Conservation (phyloP, 2,329 filamentous ascomycete species). For the Moelleriella libera region DNA sequence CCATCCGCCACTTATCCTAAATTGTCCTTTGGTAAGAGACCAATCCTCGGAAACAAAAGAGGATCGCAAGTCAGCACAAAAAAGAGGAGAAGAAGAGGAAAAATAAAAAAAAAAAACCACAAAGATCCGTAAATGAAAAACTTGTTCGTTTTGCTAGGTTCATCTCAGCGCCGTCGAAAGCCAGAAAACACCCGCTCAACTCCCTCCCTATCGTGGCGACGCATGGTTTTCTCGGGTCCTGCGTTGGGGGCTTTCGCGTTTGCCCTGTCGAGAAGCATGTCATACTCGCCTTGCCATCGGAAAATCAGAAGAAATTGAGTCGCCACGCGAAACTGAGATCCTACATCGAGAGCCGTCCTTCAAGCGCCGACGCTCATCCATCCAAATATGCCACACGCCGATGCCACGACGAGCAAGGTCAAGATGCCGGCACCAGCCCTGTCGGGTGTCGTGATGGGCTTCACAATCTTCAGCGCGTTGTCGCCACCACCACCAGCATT, state of each 20-base stretch:
- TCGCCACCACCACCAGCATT: slow-evolving; percentile 25
- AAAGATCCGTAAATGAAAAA: not conserved
- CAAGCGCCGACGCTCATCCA: slow-evolving; percentile 32
- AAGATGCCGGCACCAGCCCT: slow-evolving; percentile 32
- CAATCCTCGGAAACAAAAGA: too few relatives aligned
- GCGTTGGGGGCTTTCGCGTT: too few relatives aligned
- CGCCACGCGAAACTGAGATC: too few relatives aligned
- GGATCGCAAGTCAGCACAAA: not conserved
- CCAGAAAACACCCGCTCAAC: too few relatives aligned
- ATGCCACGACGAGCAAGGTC: slow-evolving; percentile 28
- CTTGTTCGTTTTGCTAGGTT: too few relatives aligned
- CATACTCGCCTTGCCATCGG: not conserved
- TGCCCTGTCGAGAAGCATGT: not conserved
- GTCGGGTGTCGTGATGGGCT: slow-evolving; percentile 27
- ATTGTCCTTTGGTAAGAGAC: too few relatives aligned
- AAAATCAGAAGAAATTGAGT: too few relatives aligned
- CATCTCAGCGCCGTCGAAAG: too few relatives aligned
- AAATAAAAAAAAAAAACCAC: not conserved
- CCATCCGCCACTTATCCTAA: too few relatives aligned
- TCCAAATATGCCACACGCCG: slow-evolving; percentile 24
- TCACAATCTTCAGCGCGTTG: slow-evolving; percentile 15
- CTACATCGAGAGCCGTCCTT: not conserved
- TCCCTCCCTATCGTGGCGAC: too few relatives aligned
- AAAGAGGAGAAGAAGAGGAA: not conserved
- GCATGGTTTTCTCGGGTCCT: too few relatives aligned